phyloP scores from a whole-genome alignment of 495 filamentous ascomycete species.

The Viridothelium virens region DNA sequence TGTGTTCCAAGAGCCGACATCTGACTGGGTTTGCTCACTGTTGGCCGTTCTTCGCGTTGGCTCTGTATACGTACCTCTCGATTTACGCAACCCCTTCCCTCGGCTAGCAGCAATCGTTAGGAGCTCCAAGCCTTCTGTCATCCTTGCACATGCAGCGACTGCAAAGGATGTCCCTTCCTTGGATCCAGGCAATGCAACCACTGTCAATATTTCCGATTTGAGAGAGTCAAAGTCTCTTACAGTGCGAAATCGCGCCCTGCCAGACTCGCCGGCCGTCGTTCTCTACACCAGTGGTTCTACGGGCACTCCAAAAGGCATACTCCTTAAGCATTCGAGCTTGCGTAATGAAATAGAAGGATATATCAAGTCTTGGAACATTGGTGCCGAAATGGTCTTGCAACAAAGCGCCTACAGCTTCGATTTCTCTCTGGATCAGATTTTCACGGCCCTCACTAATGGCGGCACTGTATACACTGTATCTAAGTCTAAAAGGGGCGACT shows the following conservation, averaged over 20 bases:
- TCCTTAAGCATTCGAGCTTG: conserved; percentile 19
- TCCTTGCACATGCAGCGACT: background rate
- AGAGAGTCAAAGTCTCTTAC: background rate
- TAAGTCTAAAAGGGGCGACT: conserved; percentile 9
- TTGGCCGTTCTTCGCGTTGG: conserved; percentile 47
- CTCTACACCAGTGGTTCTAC: conserved; percentile 13
- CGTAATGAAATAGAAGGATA: background rate
- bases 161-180: background rate
- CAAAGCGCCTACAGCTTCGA: conserved; percentile 42
- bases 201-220: background rate
- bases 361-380: background rate
- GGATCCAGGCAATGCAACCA: background rate
- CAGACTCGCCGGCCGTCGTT: background rate
- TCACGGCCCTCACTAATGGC: conserved; percentile 30
- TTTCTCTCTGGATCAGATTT: conserved; percentile 35
- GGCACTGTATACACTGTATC: conserved; percentile 31
- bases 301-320: conserved; percentile 18
- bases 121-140: background rate
- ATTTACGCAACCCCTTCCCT: conserved; percentile 33
- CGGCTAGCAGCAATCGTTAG: conserved; percentile 32
- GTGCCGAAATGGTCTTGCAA: conserved; percentile 32
- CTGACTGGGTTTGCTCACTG: conserved; percentile 44
- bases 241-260: background rate
- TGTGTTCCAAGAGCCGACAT: conserved; percentile 30
- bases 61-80: conserved; percentile 47